Evolutionary conservation across 495 filamentous ascomycete species (phyloP).

Genomic region (Penicillium samsonianum): DNA sequence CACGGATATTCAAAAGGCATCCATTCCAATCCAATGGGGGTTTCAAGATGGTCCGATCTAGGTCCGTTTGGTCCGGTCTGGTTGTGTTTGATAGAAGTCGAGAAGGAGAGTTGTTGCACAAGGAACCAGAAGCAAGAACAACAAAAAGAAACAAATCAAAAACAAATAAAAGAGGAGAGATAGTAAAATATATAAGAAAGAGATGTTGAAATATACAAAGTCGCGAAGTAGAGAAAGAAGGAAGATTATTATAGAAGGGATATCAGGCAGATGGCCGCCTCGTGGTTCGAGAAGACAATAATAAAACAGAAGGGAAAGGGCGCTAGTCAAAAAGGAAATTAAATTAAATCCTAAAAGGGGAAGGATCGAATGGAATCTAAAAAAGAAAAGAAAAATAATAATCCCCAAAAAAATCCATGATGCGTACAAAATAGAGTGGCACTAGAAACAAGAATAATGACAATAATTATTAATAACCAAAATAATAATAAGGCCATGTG

Average conservation of each 20-base stretch:
- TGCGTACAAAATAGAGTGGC: slow-evolving; percentile 4
- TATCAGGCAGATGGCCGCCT: not conserved
- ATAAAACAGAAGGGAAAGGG: slow-evolving; percentile 6
- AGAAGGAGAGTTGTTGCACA: slow-evolving; percentile 12
- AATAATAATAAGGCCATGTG: slow-evolving; percentile 13
- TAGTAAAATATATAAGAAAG: slow-evolving; percentile 19
- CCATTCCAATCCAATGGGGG: slow-evolving; percentile 16
- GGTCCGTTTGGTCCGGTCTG: slow-evolving; percentile 12
- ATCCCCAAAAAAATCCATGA: slow-evolving; percentile 3
- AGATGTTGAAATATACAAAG: slow-evolving; percentile 17
- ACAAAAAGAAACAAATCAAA: not conserved
- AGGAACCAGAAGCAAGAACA: slow-evolving; percentile 1
- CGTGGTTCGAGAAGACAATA: slow-evolving; percentile 12
- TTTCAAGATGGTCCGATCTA: slow-evolving; percentile 2
- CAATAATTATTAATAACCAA: not conserved
- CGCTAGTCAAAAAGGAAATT: not conserved
- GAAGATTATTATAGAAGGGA: slow-evolving; percentile 17
- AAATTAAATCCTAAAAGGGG: not conserved
- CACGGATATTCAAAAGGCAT: slow-evolving; percentile 14
- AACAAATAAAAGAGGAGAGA: not conserved
- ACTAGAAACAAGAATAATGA: not conserved
- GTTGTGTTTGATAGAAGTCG: slow-evolving; percentile 12
- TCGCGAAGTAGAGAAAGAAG: slow-evolving; percentile 16
- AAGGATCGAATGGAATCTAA: slow-evolving; percentile 1
- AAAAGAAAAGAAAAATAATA: not conserved